Base-by-base conservation (phyloP, 257 asterid species). In the Hygrophila difformis region DNA sequence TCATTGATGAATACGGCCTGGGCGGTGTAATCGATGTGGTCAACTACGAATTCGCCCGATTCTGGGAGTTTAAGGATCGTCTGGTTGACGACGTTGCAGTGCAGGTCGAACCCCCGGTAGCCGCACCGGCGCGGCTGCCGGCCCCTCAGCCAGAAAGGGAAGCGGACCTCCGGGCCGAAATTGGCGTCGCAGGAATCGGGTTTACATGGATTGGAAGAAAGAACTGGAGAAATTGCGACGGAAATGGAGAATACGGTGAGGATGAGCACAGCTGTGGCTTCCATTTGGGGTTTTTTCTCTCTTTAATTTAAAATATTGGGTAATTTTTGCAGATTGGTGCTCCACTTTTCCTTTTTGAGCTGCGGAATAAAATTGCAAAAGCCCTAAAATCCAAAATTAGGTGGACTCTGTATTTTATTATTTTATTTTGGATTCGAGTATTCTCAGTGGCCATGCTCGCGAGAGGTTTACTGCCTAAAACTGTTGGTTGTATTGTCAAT, bases 1-100 rank as follows among this genome's bases (percentile, higher is more conserved):
- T 85, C 93, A 51, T 67, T 68, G 36, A 89, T 60, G 47, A 45
- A 61, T 0, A 89, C 8, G 1, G 75, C 28, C 31, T 75, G 94
- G 0, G 68, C 10, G 0, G 39, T 6, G 68, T 89, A 89, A 14
- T 79, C 79, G 16, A 89, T 82, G 62, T 53, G 39, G 50, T 64
- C 65, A 0, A 89, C 94, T n/a, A 66, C 23, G 56, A 82, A 82
- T 7, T 78, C 81, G 12, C 98, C 94, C 0, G 96, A 65, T 18
- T 12, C n/a, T 0, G 93, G 96, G 7, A 89, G 81, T 13, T 12
- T 42, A 0, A 89, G 49, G 17, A 77, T 65, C 6, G 98, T 70
- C 53, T 61, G 75, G 45, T 62, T 69, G 3, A 36, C 36, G 31
- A n/a, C 18, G 74, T 77, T 69, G 79, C 97, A 88, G 7, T 55